Evolutionary conservation across 352 stramenopile genomes (phyloP), one percentile per base, ranked within the genome.

Genomic region (Albugo laibachii): DNA sequence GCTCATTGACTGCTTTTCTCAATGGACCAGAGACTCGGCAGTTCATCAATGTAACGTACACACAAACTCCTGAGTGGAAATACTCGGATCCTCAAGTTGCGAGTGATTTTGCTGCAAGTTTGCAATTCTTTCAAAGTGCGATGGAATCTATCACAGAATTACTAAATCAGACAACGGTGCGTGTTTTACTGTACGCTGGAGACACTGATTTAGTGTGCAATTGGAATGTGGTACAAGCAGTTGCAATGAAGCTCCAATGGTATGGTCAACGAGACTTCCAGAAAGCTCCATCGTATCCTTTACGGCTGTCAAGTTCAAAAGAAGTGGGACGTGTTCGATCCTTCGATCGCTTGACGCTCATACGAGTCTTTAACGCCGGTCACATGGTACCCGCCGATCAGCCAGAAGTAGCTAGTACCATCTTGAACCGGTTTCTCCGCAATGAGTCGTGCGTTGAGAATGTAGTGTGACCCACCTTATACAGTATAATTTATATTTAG

Each of bases 191-290:
- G 47, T 98, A 98, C 66, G 81, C 85, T 11, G 94, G 94, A 47
- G 94, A 98, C 60, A 70, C 86, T 16, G 94, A 98, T 57, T 88
- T 97, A 53, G 96, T 98, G 60, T 97, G 85, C 66, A 98, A 98
- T 59, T 97, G 93, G 70, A 58, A 97, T 39, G 94, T 93, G 18
- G 98, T 97, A 31, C 55, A 95, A 50, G 92, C 91, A 20, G 98
- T 92, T 92, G 95, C 87, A 0, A 59, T 85, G 20, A 71, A 55
- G 5, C 62, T 98, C 36, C 73, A 96, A 24, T 98, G 94, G 94
- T 69, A 54, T 20, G 86, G 92, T 40, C 77, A 85, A 56, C 50
- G 60, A 11, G 63, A 73, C 12, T 98, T 97, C 64, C 82, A 89
- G 35, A 55, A 49, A 0, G 72, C 59, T 3, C 21, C 47, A 5